Base-by-base conservation (phyloP, 805 yeast species). In the Candida orba region DNA sequence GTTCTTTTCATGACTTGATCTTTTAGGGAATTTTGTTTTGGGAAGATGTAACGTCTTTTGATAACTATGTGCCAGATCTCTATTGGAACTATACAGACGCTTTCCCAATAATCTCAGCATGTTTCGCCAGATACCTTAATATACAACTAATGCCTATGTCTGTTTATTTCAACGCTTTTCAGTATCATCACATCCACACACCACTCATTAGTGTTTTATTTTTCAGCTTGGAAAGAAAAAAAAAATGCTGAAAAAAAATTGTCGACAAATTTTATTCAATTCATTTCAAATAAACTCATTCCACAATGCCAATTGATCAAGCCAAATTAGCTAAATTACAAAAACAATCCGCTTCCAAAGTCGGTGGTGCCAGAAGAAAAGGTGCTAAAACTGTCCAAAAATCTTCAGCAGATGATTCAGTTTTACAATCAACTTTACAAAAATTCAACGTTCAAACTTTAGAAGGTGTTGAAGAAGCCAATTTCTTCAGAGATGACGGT, bases 401-500 rank as follows among this genome's bases (percentile, higher is more conserved):
- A 58, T 63, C 76, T 50, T 88, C 84, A 51, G 88, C 81, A 60
- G 95, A 89, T 64, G 96, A 90, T 73, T 75, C 88, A 68, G 89
- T 90, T 72, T 77, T 91, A 67, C 89, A 87, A 72, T 85, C 81
- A 58, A 79, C 91, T 62, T 75, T 91, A 71, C 83, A 81, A 68
- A 89, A 90, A 74, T 76, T 91, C 67, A 83, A 85, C 70, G 95
- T 90, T 54, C 86, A 84, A 70, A 84, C 88, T 60, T 72, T 91
- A 58, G 89, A 84, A 56, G 88, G 85, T 62, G 82, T 91, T 61
- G 95, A 88, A 67, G 97, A 91, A 76, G 98, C 96, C 63, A 91
- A 90, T 80, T 86, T 91, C 77, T 90, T 93, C 85, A 84, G 77
- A 70, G 96, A 88, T 53, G 96, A 91, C 68, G 97, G 97, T 65